Base-by-base conservation (phyloP, 257 asterid species). In the Gardenia jasminoides region DNA sequence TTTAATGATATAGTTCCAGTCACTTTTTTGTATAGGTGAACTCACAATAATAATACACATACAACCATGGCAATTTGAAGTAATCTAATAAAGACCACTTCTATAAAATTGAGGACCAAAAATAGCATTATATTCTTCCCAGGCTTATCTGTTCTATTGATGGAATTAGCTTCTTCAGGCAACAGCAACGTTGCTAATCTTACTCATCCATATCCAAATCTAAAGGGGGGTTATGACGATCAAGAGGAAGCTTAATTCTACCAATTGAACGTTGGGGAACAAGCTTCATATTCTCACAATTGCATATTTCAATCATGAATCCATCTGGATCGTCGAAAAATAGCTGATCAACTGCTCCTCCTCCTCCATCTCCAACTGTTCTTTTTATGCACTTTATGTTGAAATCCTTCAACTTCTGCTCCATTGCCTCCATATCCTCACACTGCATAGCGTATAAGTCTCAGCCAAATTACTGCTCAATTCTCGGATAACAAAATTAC, bases 261-360 rank as follows among this genome's bases (percentile, higher is more conserved):
- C 83, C 90, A 1, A 85, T 36, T 0, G 96, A 88, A 13, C 79
- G 56, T 10, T 86, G 93, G 62, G 93, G 94, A 48, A 88, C 89
- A 1, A 92, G 86, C 78, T 87, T 88, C 72, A 91, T 22, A 75
- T 88, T 87, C 83, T 93, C 96, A 31, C 97, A 93, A 80, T 93
- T 91, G 77, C 96, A 93, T 3, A 92, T 93, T 80, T 93, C 98
- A 0, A 93, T 85, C 98, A 93, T 91, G 75, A 87, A 89, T 12
- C 97, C 97, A 80, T 92, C 96, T 0, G 96, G 94, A 15, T 93
- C 96, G 26, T 89, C 85, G 86, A 93, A 92, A 75, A 93, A 93
- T 1, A 93, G 78, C 52, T 93, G 97, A 78, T 91, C 94, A 0
- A 91, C 86, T 0, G 87, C 79, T 0, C 83, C 90, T 1, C 72